These are phyloP conservation scores for Saitozyma sp. DNA, from an alignment of 768 basidiomycete genomes.

Conservation along the genomic window DNA sequence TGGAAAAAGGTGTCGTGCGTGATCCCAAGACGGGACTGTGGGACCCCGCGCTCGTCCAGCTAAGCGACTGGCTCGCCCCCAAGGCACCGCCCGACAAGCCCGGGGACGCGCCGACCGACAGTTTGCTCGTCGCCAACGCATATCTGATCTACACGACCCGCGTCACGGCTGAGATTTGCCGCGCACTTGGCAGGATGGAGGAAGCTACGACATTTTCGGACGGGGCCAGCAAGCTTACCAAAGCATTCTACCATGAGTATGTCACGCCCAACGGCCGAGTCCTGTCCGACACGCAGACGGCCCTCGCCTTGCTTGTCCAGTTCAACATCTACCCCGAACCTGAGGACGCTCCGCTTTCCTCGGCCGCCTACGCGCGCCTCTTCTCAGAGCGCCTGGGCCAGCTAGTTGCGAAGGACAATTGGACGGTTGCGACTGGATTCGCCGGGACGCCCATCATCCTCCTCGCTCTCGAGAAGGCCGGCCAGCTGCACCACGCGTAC, in stretches of 20 bases:
- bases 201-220: constrained; percentile 10
- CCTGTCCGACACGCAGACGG: constrained; percentile 44
- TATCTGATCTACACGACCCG: constrained; percentile 35
- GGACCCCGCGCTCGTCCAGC: constrained; percentile 15
- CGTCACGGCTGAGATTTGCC: constrained; percentile 16
- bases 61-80: constrained; percentile 49
- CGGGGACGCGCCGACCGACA: constrained; percentile 23
- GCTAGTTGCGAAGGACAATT: constrained; percentile 20
- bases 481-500: constrained; percentile 33
- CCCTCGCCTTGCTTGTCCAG: constrained; percentile 34
- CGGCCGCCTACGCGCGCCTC: constrained; percentile 5
- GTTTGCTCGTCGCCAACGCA: constrained; percentile 25
- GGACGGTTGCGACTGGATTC: constrained; percentile 45
- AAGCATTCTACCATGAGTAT: constrained; percentile 32
- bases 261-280: constrained; percentile 33
- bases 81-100: constrained; percentile 31
- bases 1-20: constrained; percentile 37
- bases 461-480: constrained; percentile 27
- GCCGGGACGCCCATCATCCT: constrained; percentile 49
- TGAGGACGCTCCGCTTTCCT: constrained; percentile 9
- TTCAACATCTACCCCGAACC: constrained; percentile 33
- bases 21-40: constrained; percentile 31
- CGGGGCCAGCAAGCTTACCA: constrained; percentile 1
- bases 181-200: constrained; percentile 10
- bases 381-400: constrained; percentile 22